Base-by-base conservation (phyloP, 78 protist species). In the Thecamonas trahens region DNA sequence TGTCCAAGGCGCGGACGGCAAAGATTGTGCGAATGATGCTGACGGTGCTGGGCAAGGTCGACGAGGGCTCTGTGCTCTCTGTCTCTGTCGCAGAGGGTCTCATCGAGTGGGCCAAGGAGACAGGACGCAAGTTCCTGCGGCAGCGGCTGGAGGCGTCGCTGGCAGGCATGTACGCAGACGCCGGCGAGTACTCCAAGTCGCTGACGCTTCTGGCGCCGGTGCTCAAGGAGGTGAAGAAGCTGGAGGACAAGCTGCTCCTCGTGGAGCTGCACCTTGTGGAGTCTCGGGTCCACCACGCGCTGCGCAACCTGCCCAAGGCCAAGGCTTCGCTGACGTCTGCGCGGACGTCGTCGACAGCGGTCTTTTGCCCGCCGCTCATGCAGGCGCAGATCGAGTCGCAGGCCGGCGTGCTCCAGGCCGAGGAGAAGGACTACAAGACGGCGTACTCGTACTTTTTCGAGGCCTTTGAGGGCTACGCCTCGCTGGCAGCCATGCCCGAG, bases 361-460 rank as follows among this genome's bases (percentile, higher is more conserved):
- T 95, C 66, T 95, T 94, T 72, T 90, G 97, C 85, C 97, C 97
- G 45, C 98, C 98, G 18, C 61, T 32, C 38, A 82, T 90, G 35
- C 99, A 96, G 68, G 95, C 93, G 7, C 34, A 57, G 45, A 6
- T 32, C 24, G 6, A 9, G 26, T 17, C 61, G 79, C 92, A 88
- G 79, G 53, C 90, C 15, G 99, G 99, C 34, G 69, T 87, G 7
- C 75, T 96, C 17, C 86, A 89, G 45, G 94, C 97, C 14, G 97
- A 96, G 74, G 99, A 96, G 76, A 80, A 79, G 52, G 99, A 96
- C 74, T 94, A 57, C 80, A 94, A 94, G 83, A 95, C 98, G 1
- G 96, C 97, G 47, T 92, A 72, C 72, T 92, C 97, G 8, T 96
- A 96, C 89, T 89, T 96, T 45, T 93, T 61, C 61, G 99, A 96